Conservation (phyloP, 2,329 filamentous ascomycete genomes). For the Pseudogymnoascus sp. region DNA sequence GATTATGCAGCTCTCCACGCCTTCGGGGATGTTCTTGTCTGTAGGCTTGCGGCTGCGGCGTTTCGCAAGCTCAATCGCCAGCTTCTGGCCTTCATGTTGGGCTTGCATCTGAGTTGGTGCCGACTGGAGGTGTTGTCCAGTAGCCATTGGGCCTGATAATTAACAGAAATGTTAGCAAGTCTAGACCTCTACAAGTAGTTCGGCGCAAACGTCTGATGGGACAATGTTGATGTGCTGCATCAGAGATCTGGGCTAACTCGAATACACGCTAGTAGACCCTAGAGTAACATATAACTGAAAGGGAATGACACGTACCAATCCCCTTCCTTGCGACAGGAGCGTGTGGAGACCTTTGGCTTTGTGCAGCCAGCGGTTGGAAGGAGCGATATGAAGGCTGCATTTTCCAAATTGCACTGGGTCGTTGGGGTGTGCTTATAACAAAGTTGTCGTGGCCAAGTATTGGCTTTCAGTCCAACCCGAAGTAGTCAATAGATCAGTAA, state of each 20-base stretch:
- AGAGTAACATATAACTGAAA: constrained; percentile 6
- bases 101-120: constrained; percentile 46
- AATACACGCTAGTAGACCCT: constrained; percentile 7
- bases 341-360: constrained; percentile 23
- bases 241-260: constrained; percentile 1
- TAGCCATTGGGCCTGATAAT: constrained; percentile 25
- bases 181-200: not conserved
- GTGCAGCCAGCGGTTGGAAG: constrained; percentile 17
- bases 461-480: not conserved
- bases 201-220: constrained; percentile 2
- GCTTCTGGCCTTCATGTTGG: constrained; percentile 37
- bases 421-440: constrained; percentile 1
- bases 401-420: constrained; percentile 9
- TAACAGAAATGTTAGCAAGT: constrained; percentile 9
- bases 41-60: constrained; percentile 82
- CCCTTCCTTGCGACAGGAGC: constrained; percentile 24
- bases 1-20: constrained; percentile 72
- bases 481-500: constrained; percentile 1
- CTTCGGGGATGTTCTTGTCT: constrained; percentile 89
- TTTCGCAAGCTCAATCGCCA: constrained; percentile 60
- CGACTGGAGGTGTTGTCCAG: constrained; percentile 22
- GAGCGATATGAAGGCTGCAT: constrained; percentile 27
- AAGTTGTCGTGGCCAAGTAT: not conserved
- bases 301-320: constrained; percentile 25
- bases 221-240: not conserved